Conservation (phyloP, 257 asterid genomes). For the Solanum medicagineum region DNA sequence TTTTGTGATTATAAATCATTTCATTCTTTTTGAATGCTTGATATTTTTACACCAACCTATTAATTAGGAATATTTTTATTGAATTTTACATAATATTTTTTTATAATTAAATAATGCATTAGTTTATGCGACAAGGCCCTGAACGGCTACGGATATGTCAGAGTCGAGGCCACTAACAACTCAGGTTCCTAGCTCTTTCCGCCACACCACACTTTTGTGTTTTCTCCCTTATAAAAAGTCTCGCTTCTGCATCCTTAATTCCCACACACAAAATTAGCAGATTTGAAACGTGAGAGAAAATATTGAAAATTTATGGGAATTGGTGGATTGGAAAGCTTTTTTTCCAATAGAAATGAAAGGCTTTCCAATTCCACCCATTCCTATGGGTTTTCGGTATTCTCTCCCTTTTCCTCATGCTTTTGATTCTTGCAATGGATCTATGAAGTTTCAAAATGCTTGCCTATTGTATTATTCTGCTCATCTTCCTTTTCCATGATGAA, state of each 20-base stretch:
- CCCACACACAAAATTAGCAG: not conserved
- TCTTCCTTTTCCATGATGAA: no score
- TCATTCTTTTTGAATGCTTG: no score
- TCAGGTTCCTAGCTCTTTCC: not conserved
- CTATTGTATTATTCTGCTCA: not conserved
- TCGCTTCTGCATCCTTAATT: not conserved
- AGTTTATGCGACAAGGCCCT: not conserved
- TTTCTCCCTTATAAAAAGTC: not conserved
- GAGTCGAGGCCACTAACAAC: not conserved
- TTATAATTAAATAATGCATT: no score
- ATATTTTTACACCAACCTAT: no score
- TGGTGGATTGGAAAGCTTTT: slow-evolving; percentile 35
- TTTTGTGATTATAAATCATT: no score
- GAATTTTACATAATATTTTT: no score
- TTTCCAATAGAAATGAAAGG: not conserved
- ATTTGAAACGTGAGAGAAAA: slow-evolving; percentile 25
- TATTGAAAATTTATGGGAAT: slow-evolving; percentile 20
- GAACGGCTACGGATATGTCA: not conserved
- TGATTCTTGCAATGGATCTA: not conserved
- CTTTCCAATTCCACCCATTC: slow-evolving; percentile 51
- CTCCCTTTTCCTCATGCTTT: slow-evolving; percentile 13
- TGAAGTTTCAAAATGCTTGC: not conserved
- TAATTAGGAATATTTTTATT: no score
- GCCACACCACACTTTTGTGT: not conserved
- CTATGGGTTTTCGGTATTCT: slow-evolving; percentile 19